phyloP scores from a whole-genome alignment of 116 monocot genomes.

The Thalassia testudinum region DNA sequence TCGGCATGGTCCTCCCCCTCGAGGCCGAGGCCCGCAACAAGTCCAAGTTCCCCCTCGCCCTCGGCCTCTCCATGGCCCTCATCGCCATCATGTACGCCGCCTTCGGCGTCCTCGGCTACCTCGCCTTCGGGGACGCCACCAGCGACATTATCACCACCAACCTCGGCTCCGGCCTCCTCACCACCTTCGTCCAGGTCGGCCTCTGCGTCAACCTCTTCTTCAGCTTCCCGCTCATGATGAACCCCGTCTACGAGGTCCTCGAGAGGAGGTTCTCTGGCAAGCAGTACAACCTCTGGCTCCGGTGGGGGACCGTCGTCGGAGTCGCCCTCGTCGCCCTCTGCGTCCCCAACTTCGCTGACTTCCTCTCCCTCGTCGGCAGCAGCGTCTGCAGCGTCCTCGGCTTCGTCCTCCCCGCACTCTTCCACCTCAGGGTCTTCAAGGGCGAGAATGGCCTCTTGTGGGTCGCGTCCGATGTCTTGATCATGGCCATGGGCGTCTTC shows the following conservation, averaged over 20 bases:
- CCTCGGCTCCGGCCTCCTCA: slow-evolving; percentile 40
- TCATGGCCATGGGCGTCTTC: slow-evolving; percentile 33
- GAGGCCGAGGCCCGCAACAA: slow-evolving; percentile 67
- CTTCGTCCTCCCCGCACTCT: slow-evolving; percentile 62
- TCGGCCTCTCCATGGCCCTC: slow-evolving; percentile 64
- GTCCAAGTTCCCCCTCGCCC: slow-evolving; percentile 33
- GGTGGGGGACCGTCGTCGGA: slow-evolving; percentile 45
- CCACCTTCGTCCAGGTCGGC: slow-evolving; percentile 54
- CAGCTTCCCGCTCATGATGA: slow-evolving; percentile 89
- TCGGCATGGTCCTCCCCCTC: slow-evolving; percentile 86
- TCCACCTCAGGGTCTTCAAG: slow-evolving; percentile 60
- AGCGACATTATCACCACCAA: slow-evolving; percentile 87
- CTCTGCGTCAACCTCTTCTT: slow-evolving; percentile 92
- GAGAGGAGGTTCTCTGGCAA: slow-evolving; percentile 55
- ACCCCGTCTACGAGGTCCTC: slow-evolving; percentile 80
- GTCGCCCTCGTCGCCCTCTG: slow-evolving; percentile 51
- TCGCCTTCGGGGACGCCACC: slow-evolving; percentile 73
- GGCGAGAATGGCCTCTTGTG: slow-evolving; percentile 27
- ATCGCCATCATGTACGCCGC: slow-evolving; percentile 59
- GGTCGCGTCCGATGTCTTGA: slow-evolving; percentile 15
- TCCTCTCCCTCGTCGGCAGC: slow-evolving; percentile 86
- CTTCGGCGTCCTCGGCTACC: slow-evolving; percentile 75
- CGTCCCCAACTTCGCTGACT: slow-evolving; percentile 87
- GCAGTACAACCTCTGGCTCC: slow-evolving; percentile 47
- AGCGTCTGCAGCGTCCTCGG: slow-evolving; percentile 70